Evolutionary conservation across 441 rosid species (phyloP), one percentile per base, ranked within the genome.

Genomic region (Euphorbia neoarborescens): DNA sequence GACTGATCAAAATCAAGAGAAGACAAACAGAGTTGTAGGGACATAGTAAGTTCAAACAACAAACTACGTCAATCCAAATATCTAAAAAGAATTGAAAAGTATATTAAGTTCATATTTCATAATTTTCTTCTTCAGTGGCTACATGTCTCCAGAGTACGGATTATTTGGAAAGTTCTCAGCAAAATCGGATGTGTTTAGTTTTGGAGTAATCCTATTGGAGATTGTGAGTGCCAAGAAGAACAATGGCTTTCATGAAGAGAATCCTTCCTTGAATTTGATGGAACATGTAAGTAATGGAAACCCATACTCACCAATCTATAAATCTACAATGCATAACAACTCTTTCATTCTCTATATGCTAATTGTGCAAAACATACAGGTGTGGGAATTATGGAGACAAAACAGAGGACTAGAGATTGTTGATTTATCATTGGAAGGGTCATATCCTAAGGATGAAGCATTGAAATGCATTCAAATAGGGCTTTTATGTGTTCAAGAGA

Each of bases 361-460:
- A 10, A 37, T 35, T 15, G 7, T 63, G 3, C 2, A 40, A 13
- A 25, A 12, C 13, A 6, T 22, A 53, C 44, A 76, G 87, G 82
- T 84, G 12, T 87, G 89, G 87, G 78, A 77, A n/a, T 61, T 81
- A 71, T 81, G 81, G 85, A 73, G 61, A 8, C 79, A 80, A 19
- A 72, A 66, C 19, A 75, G 66, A 34, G 83, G 69, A 32, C 10
- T 73, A 32, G 70, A 82, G 64, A 25, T 84, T 22, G 35, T 80
- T 22, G 88, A 84, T 64, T 42, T 54, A 38, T 24, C 66, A 30
- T 61, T 85, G 65, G 9, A 12, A 10, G 71, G 73, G 28, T 59
- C 82, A 3, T 71, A 42, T 62, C n/a, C 50, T 1, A 35, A 28
- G 25, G 30, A 27, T 0, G 80, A 84, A 76, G 82, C 44, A 7